Base-by-base conservation (phyloP, 768 basidiomycete species). In the Boletellus sp. region DNA sequence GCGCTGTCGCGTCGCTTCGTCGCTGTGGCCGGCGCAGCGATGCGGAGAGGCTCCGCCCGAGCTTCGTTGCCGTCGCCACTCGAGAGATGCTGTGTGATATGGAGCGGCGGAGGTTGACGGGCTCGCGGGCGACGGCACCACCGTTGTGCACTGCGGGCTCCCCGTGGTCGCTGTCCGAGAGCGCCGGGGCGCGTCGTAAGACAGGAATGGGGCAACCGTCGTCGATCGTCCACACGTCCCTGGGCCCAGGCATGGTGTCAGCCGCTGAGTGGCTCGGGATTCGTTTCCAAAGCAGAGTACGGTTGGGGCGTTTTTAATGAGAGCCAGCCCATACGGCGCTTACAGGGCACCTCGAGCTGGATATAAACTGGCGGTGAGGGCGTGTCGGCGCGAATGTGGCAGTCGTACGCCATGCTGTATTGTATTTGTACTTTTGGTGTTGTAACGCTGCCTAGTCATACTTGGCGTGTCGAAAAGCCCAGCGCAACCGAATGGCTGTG, bases 151-250 rank as follows among this genome's bases (percentile, higher is more conserved):
- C 28, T 10, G 28, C 53, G 24, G 59, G 62, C 24, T 66, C 62
- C 34, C 63, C 60, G 19, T 65, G 66, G 52, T n/a, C n/a, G n/a
- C 61, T 65, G n/a, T 64, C 63, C 33, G 68, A 50, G 40, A 77
- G 52, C 45, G 63, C 68, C 12, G 65, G 65, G 2, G 75, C 74
- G n/a, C 76, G 67, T 42, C 63, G 69, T 4, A 77, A 58, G 26
- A 64, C 50, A 15, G 64, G 67, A 28, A 33, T 51, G 15, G 63
- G 52, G n/a, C 38, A 20, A 17, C 43, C 41, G 45, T 47, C 47
- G 31, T 15, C 20, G 34, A 48, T 23, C 15, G 7, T n/a, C 11
- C 40, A 44, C 22, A 20, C 6, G 6, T 33, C 35, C 15, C 54
- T 53, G 47, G 52, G n/a, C n/a, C n/a, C n/a, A n/a, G n/a, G 13